phyloP scores from a whole-genome alignment of 2,329 filamentous ascomycete species.

The Curvularia hawaiiensis region DNA sequence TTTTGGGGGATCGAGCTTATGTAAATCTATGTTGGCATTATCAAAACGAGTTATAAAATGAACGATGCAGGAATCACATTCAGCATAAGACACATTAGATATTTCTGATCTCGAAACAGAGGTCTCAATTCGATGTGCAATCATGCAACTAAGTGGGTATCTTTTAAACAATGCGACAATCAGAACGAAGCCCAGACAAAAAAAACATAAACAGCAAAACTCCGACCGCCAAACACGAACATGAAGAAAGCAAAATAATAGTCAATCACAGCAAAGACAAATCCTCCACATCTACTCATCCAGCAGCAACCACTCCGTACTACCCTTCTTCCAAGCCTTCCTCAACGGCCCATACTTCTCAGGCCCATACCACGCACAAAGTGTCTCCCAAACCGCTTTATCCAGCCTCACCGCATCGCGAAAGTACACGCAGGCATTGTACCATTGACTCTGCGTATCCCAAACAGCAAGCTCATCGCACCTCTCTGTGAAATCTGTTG shows the following conservation, averaged over 20 bases:
- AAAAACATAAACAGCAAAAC: background rate
- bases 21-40: no score
- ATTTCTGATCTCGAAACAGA: background rate
- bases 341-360: background rate
- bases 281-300: background rate
- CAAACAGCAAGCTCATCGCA: constrained; percentile 1
- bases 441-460: background rate
- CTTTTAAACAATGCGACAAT: background rate
- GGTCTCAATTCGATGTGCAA: background rate
- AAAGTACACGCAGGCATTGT: constrained; percentile 3
- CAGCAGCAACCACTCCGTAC: background rate
- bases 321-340: background rate
- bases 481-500: background rate
- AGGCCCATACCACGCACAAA: background rate
- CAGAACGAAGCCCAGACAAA: background rate
- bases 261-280: background rate
- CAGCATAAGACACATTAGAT: background rate
- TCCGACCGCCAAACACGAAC: background rate
- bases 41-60: background rate
- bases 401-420: background rate
- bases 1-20: no score
- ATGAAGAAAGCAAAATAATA: background rate
- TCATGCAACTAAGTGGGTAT: background rate
- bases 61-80: background rate
- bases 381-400: background rate